Base-by-base conservation (phyloP, 2,329 filamentous ascomycete genomes). In the Colletotrichum plurivorum region DNA sequence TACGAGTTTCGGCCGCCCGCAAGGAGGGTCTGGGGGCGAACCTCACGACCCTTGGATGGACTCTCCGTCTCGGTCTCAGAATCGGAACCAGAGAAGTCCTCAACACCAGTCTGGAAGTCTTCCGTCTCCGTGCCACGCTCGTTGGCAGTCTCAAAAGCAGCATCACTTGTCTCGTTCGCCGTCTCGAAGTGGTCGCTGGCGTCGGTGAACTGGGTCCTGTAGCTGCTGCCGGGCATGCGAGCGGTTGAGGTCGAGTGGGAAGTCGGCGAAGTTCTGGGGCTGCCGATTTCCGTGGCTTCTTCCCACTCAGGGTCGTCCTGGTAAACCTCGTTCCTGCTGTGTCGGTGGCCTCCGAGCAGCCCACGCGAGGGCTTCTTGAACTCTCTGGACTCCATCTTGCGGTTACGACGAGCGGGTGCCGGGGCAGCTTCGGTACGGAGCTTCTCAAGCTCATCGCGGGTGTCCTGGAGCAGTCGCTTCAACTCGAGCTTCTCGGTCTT, bases 401-500 rank as follows among this genome's bases (percentile, higher is more conserved):
- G 89, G 78, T 79, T 92, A 85, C 82, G 89, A 79, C 87, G 92
- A 83, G 77, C 88, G 78, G 84, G 74, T 62, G 80, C 74, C 57
- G 80, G 78, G 22, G 71, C 77, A 54, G 81, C 82, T 39, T 89
- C 87, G 65, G 84, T 89, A 69, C 90, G 88, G 54, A 89, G 81
- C 79, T 94, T 87, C 76, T 93, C 96, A 31, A 99, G 83, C 76
- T 99, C 96, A 77, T 99, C 96, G 43, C 95, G 91, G 25, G 95
- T 92, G 76, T 99, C 96, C 82, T 98, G 95, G 36, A 98, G 89
- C 88, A 99, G 94, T 69, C 95, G 93, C 81, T 94, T 95, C 62
- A 98, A 88, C 81, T 99, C 96, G 31, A 98, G 89, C 85, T 98
- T 99, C 80, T 99, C 96, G 0, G 95, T 98, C 90, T 98, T 99